Evolutionary conservation across 768 basidiomycete genomes (phyloP), one percentile per base, ranked within the genome.

Genomic region (Saitozyma podzolica): DNA sequence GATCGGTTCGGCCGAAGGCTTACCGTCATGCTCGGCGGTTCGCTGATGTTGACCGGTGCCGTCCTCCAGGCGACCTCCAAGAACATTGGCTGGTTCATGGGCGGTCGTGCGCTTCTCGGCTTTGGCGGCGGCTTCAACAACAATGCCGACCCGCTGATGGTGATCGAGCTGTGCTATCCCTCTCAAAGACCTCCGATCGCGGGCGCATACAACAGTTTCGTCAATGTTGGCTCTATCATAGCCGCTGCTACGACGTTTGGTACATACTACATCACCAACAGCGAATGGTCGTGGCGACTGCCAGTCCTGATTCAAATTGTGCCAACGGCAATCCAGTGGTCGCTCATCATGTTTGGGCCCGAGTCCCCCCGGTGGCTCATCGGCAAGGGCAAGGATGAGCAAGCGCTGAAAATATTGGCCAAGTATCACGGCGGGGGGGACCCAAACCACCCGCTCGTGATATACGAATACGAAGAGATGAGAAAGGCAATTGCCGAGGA

Each of bases 171-270:
- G 17, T 84, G 90, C 0, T 91, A 91, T 76, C 91, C 91, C 13
- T 81, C 84, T n/a, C 86, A 54, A 40, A 54, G 61, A 69, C 88
- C 87, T 10, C 86, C 86, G 45, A 80, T 93, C 61, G 91, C 89
- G 11, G 48, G 50, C 4, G 50, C 63, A 17, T 70, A 69, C 64
- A 90, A 90, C 78, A 83, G 86, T 0, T 84, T 83, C 55, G 90
- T 89, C 89, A 89, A 89, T 74, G 67, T 87, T 41, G 89, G 89
- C 9, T 86, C 86, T 63, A 86, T 89, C 62, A 50, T 91, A 61
- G 83, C 90, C 42, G 89, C 89, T n/a, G 92, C 90, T 91, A 83
- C 88, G 0, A 89, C 89, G 0, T 92, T 86, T 74, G 90, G 90
- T 29, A 89, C 90, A 13, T 87, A 54, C 52, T 41, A 19, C 7